Base-by-base conservation (phyloP, 495 filamentous ascomycete species). In the Penicillium dipodomyicola region DNA sequence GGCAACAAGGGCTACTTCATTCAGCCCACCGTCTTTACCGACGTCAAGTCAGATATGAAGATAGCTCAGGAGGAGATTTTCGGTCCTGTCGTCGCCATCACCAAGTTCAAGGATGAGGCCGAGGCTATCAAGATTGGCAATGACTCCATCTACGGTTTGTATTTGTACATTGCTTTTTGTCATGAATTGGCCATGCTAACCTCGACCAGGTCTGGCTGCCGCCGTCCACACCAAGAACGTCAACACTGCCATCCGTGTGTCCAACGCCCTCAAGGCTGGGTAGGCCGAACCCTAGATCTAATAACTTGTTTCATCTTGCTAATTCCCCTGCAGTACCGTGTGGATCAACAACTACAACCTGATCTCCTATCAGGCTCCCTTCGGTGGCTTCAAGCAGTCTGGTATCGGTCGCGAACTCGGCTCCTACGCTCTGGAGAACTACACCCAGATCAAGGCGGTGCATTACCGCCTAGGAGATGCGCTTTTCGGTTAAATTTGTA, bases 11-110 rank as follows among this genome's bases (percentile, higher is more conserved):
- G 93, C 63, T 97, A 91, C 85, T 97, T 96, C 82, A 97, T 97
- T 75, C 82, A 96, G 82, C 93, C 93, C 29, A 97, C 93, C 64
- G 91, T 97, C 73, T 97, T 97, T 86, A 88, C 85, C 72, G 85
- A 93, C 72, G 93, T 97, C 54, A 86, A 78, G 42, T 72, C 82
- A 56, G 82, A 96, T 73, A 97, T 97, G 93, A 96, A 96, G 87
- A 96, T 97, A 72, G 89, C 93, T 83, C 86, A 93, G 78, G 93
- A 97, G 78, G 93, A 97, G 79, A 97, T 97, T 75, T 97, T 97
- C 75, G 93, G 93, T 50, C 93, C 93, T 50, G 93, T 97, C 57
- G 89, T 90, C 77, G 86, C 88, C 51, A 88, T 97, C 64, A 84
- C 90, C 78, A 97, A 97, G 78, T 97, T 97, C 83, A 87, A 87